A percentile compares a stretch with the other conserved stretches of the same genome.
phyloP scores from a whole-genome alignment of 768 basidiomycete genomes.

The Suillus cothurnatus region DNA sequence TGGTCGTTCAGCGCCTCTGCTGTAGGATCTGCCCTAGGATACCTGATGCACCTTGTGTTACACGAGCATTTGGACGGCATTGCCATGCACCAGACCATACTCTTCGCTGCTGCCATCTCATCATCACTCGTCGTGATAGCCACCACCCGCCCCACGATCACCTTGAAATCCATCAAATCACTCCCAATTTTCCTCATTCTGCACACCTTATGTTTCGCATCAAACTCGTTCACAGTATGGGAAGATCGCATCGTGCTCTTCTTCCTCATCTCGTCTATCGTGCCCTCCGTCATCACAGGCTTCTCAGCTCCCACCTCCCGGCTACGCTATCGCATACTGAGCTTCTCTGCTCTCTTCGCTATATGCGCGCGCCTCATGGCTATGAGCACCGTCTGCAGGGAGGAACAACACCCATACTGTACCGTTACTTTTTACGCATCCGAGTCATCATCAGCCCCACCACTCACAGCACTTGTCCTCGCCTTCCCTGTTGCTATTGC shows the following conservation, averaged over 20 bases:
- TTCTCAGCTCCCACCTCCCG: constrained; percentile 66
- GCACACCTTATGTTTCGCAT: constrained; percentile 78
- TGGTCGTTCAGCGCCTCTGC: constrained; percentile 37
- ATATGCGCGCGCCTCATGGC: constrained; percentile 75
- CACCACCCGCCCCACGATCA: constrained; percentile 39
- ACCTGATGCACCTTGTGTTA: constrained; percentile 36
- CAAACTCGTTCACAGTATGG: constrained; percentile 98
- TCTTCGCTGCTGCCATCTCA: constrained; percentile 51
- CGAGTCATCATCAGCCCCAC: constrained; percentile 66
- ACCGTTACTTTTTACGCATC: constrained; percentile 87
- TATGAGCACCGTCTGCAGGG: constrained; percentile 85
- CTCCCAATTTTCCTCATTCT: constrained; percentile 56
- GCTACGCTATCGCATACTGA: constrained; percentile 75
- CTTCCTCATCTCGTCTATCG: constrained; percentile 66
- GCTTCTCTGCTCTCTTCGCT: constrained; percentile 67
- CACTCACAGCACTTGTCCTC: constrained; percentile 57
- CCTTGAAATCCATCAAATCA: constrained; percentile 21
- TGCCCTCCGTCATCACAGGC: constrained; percentile 61
- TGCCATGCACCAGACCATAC: constrained; percentile 48
- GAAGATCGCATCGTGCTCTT: constrained; percentile 85
- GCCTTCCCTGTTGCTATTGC: constrained; percentile 56
- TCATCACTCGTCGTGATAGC: constrained; percentile 50
- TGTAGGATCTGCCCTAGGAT: constrained; percentile 39
- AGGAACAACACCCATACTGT: constrained; percentile 93
- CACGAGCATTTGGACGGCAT: constrained; percentile 45